Evolutionary conservation across 345 rosid genomes (phyloP).

Genomic region (Eucalyptus sp.): DNA sequence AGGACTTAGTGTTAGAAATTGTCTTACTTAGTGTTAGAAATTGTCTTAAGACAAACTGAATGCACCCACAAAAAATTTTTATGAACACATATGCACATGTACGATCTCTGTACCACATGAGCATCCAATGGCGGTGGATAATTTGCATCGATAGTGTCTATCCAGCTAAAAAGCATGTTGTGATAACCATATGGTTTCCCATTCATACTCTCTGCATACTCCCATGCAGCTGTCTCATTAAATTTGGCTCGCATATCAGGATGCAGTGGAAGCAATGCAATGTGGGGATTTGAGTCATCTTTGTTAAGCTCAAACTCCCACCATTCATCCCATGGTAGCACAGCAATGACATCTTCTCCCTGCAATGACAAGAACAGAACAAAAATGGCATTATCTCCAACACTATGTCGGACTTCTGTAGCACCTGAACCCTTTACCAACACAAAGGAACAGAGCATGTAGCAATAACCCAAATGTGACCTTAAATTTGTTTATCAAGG

Average conservation of each 20-base stretch:
- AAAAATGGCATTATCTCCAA: background rate
- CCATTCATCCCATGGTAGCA: conserved; percentile 98
- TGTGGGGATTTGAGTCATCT: conserved; percentile 89
- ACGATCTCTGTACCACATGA: conserved; percentile 43
- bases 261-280: conserved; percentile 87
- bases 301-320: conserved; percentile 92
- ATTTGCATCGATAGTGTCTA: conserved; percentile 73
- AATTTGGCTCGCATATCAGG: conserved; percentile 80
- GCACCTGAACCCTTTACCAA: background rate
- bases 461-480: background rate
- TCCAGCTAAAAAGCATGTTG: conserved; percentile 99
- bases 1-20: background rate
- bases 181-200: conserved; percentile 94
- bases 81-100: background rate
- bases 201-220: conserved; percentile 82
- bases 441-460: background rate
- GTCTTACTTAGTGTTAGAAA: background rate
- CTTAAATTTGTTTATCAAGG: background rate
- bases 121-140: conserved; percentile 98
- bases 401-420: background rate
- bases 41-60: background rate
- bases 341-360: conserved; percentile 86
- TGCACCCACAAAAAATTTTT: background rate
- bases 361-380: background rate
- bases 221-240: conserved; percentile 96